These are phyloP conservation scores for Rhododendron ferrugineum DNA, from an alignment of 148 eudicot species.

Conservation along the genomic window DNA sequence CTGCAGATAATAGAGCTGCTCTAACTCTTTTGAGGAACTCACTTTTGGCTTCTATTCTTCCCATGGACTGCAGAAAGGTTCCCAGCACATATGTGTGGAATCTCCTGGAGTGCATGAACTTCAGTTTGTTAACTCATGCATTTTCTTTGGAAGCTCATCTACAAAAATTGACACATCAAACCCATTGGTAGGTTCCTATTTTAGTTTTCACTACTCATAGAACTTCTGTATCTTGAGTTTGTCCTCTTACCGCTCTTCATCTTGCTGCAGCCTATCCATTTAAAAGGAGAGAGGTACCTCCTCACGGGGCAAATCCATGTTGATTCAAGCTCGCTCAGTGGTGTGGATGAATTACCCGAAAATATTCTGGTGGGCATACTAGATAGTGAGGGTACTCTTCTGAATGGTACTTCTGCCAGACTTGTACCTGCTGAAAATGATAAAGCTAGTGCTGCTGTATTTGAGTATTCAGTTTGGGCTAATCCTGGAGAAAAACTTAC, in stretches of 20 bases:
- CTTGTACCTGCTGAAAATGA: conserved; percentile 34
- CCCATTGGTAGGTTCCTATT: conserved; percentile 38
- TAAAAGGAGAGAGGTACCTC: conserved; percentile 84
- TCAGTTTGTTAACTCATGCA: conserved; percentile 80
- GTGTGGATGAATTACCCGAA: conserved; percentile 40
- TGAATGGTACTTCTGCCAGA: conserved; percentile 51
- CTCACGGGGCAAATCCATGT: conserved; percentile 63
- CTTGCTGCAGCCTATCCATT: conserved; percentile 58
- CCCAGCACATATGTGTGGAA: conserved; percentile 65
- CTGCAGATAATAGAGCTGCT: neutral
- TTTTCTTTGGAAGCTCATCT: conserved; percentile 73
- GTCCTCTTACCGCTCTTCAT: conserved; percentile 7
- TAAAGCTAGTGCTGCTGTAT: conserved; percentile 43
- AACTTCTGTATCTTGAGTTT: conserved; percentile 7
- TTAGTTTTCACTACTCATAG: neutral
- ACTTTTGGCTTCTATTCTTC: conserved; percentile 6
- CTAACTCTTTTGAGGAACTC: neutral
- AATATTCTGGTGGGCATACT: conserved; percentile 51
- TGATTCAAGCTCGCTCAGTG: conserved; percentile 36
- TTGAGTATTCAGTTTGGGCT: conserved; percentile 77
- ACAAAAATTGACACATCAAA: conserved; percentile 61
- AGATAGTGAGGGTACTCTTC: conserved; percentile 34
- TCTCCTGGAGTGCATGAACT: conserved; percentile 86
- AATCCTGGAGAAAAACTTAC: conserved; percentile 66
- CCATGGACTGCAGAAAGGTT: conserved; percentile 67